Conservation (phyloP, 306 rosid genomes). For the Argentina anserina region DNA sequence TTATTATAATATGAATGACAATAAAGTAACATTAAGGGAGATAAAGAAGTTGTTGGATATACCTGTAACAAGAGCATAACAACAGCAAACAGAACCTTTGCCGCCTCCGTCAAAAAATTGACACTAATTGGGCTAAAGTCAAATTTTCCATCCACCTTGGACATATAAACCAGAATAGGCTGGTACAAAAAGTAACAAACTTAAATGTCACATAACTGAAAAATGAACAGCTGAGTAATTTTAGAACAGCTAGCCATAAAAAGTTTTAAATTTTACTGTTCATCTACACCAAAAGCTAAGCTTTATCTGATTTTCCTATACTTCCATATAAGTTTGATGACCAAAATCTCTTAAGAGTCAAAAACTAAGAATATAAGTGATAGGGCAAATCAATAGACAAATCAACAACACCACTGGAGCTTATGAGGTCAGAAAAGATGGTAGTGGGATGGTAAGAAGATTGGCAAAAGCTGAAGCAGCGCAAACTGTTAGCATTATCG, state of each 20-base stretch:
- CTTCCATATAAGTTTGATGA: not conserved
- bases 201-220: conserved; percentile 20
- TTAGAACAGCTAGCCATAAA: not conserved
- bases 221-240: not conserved
- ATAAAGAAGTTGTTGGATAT: conserved; percentile 17
- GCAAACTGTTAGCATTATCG: not conserved
- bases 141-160: conserved; percentile 98
- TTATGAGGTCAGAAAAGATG: not conserved
- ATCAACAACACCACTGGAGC: not conserved
- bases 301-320: not conserved
- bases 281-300: not conserved
- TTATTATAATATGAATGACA: too few relatives aligned
- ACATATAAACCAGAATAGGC: conserved; percentile 98
- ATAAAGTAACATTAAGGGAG: not conserved
- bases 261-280: not conserved
- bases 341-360: not conserved
- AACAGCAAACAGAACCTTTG: conserved; percentile 90
- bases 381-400: not conserved
- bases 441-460: not conserved
- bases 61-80: conserved; percentile 92
- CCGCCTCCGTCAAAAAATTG: conserved; percentile 85
- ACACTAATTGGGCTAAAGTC: conserved; percentile 97
- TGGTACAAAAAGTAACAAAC: conserved; percentile 36
- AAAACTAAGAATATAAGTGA: not conserved
- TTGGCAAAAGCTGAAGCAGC: not conserved